Evolutionary conservation across 108 stramenopile species (phyloP).

Genomic region (Stephanodiscus minutulus): DNA sequence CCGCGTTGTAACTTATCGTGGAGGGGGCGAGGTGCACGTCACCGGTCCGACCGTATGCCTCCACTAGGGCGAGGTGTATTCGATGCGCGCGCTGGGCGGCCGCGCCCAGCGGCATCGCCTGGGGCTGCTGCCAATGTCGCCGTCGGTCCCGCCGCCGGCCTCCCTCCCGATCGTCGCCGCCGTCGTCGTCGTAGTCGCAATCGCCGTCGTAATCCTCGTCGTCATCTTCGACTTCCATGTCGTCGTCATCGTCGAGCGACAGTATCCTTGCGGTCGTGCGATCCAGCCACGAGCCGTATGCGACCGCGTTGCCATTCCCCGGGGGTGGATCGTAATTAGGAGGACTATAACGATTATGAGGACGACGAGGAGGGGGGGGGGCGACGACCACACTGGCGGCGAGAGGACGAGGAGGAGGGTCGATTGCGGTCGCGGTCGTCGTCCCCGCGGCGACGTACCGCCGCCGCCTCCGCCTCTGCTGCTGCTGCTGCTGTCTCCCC

Average conservation of each 20-base stretch:
- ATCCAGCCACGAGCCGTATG: conserved; percentile 44
- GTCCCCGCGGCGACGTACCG: no score
- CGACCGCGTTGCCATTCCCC: not conserved
- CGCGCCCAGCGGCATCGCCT: conserved; percentile 39
- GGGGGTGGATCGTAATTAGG: not conserved
- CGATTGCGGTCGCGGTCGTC: no score
- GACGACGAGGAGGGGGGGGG: no score
- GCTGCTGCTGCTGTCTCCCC: no score
- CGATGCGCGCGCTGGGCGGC: conserved; percentile 65
- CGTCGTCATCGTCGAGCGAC: conserved; percentile 13
- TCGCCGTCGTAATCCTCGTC: not conserved
- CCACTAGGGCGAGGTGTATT: conserved; percentile 62
- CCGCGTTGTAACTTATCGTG: conserved; percentile 63
- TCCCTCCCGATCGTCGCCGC: not conserved
- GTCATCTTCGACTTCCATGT: not conserved
- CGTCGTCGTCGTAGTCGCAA: not conserved
- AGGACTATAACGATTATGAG: no score
- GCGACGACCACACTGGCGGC: no score
- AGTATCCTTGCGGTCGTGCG: conserved; percentile 43
- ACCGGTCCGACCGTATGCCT: conserved; percentile 41
- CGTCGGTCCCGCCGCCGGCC: not conserved
- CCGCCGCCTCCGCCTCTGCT: no score
- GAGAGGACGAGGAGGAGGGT: no score
- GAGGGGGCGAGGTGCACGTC: conserved; percentile 56
- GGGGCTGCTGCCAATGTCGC: conserved; percentile 1